These are phyloP conservation scores for Debaryomyces tyrocola DNA, from an alignment of 805 yeast species.

Conservation along the genomic window DNA sequence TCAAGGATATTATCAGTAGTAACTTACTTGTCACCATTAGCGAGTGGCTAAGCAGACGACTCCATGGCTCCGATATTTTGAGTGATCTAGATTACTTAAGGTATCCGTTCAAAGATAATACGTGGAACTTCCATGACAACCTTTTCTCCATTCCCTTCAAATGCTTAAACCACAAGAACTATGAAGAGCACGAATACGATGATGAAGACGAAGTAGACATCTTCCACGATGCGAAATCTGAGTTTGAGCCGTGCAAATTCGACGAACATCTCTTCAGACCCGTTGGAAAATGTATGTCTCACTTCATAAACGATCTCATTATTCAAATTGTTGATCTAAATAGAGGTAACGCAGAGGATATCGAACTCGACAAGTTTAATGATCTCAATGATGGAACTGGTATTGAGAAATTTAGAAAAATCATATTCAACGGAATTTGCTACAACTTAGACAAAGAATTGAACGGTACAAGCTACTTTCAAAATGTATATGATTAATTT, in stretches of 20 bases:
- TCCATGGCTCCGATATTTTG: conserved; percentile 11
- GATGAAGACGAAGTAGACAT: conserved; percentile 19
- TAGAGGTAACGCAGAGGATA: conserved; percentile 43
- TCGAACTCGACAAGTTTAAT: conserved; percentile 18
- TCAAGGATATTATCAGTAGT: conserved; percentile 62
- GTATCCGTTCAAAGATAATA: conserved; percentile 19
- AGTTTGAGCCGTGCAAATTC: conserved; percentile 12
- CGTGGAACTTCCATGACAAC: conserved; percentile 35
- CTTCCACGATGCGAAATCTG: conserved; percentile 18
- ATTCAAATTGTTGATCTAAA: conserved; percentile 31
- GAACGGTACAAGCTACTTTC: conserved; percentile 40
- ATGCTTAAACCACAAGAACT: conserved; percentile 32
- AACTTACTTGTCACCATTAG: conserved; percentile 56
- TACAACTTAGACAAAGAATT: conserved; percentile 35
- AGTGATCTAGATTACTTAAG: conserved; percentile 11
- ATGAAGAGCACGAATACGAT: conserved; percentile 39
- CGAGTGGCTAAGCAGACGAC: conserved; percentile 40
- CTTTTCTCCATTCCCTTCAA: conserved; percentile 28
- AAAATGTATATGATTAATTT: conserved; percentile 22
- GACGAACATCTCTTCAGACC: conserved; percentile 6
- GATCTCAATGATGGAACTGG: conserved; percentile 37
- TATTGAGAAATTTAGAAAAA: conserved; percentile 4
- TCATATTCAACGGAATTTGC: conserved; percentile 31
- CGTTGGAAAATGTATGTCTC: conserved; percentile 26
- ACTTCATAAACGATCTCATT: conserved; percentile 35